phyloP scores from a whole-genome alignment of 2,329 filamentous ascomycete species.

The Amesomyces nigricolor region DNA sequence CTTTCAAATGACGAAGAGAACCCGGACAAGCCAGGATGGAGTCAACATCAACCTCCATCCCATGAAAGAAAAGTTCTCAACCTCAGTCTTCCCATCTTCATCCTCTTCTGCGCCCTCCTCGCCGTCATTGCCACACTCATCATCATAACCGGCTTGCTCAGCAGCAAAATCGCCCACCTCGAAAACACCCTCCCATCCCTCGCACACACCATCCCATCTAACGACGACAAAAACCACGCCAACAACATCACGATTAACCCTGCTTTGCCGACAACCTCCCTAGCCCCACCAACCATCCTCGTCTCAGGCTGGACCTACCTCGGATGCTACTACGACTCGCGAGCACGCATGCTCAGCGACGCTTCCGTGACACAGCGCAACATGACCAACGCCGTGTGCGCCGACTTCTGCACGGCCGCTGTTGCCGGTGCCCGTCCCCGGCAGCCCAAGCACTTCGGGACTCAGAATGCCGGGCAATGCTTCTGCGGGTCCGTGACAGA shows the following conservation, averaged over 20 bases:
- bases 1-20: not conserved
- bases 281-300: not conserved
- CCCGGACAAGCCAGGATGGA: not conserved
- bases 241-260: not conserved
- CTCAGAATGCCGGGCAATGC: not conserved
- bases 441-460: constrained; percentile 1
- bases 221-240: not conserved
- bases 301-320: constrained; percentile 9
- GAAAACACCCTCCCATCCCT: constrained; percentile 1
- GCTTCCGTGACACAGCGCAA: not conserved
- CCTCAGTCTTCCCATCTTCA: not conserved
- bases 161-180: not conserved
- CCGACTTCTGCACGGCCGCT: not conserved
- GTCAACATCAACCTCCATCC: not conserved
- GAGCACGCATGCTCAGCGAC: not conserved
- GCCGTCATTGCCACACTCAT: constrained; percentile 4
- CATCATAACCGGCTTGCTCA: not conserved
- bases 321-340: constrained; percentile 8
- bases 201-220: not conserved
- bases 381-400: constrained; percentile 8
- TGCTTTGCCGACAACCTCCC: not conserved
- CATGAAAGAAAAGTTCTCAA: not conserved
- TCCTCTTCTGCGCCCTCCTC: not conserved
- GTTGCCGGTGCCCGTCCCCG: not conserved
- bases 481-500: constrained; percentile 1